Evolutionary conservation across 306 rosid species (phyloP), one percentile per base, ranked within the genome.

Genomic region (Lathyrus oleraceus): DNA sequence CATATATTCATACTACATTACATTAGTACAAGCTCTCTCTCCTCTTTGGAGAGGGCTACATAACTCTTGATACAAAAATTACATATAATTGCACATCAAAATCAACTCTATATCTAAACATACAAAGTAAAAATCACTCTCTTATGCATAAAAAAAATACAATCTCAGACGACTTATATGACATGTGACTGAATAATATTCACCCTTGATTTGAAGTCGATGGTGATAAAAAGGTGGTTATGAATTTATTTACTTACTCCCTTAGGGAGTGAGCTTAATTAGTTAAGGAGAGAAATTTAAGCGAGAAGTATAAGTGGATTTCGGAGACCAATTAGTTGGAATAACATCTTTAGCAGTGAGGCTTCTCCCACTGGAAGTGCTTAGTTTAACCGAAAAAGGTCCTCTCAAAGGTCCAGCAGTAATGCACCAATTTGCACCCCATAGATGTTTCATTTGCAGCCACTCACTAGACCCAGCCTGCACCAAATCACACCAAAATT

Each of bases 401-500:
- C 97, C 98, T 57, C 43, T 75, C 40, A 90, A 53, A 35, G 97
- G 91, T 21, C 91, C 97, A 2, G 81, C 76, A 25, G 64, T 74
- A 11, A 93, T 78, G 79, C 83, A 76, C 97, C 97, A 93, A 61
- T 76, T 84, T 64, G 98, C 98, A 8, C 98, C 98, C 98, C 97
- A 93, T 32, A 93, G 53, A 73, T 93, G 98, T 9, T 65, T 80
- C 97, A 93, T 90, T 73, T 74, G 66, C 43, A 81, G 32, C 98
- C 98, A 93, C 78, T 85, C 87, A 8, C 78, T 66, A 0, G 97
- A 90, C 28, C 85, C 80, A 20, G 84, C 96, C 98, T 93, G 85
- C 64, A 58, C 9, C 81, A 75, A 78, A 36, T 17, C 0, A 23
- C 20, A n/a, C n/a, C 5, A 8, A 1, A 8, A 0, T 8, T 51